These are phyloP conservation scores for Calonectria hawksworthii DNA, from an alignment of 2,329 filamentous ascomycete genomes.

Conservation along the genomic window DNA sequence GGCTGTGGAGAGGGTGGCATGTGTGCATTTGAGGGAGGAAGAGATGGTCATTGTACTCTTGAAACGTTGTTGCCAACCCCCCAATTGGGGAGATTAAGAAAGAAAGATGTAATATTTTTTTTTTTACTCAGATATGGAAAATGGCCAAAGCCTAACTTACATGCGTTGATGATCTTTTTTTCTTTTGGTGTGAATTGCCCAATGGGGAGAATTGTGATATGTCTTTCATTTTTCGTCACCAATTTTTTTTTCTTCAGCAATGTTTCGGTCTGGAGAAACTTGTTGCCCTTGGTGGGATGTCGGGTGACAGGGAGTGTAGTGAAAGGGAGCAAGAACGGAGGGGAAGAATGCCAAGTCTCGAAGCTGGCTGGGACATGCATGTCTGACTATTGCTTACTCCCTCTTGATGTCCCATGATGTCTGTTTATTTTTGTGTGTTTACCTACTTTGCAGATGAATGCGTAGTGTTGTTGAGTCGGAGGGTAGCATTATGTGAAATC, in stretches of 20 bases:
- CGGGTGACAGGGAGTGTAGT: neutral
- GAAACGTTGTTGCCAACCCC: constrained; percentile 14
- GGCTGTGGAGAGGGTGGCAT: constrained; percentile 15
- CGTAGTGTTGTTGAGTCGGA: neutral
- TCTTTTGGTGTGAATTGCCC: neutral
- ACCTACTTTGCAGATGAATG: neutral
- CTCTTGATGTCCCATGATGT: neutral
- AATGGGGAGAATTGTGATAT: neutral
- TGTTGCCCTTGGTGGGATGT: neutral
- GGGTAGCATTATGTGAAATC: constrained; percentile 6
- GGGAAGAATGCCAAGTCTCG: neutral
- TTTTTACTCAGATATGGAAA: constrained; percentile 2
- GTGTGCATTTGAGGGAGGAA: constrained; percentile 24
- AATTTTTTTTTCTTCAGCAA: neutral
- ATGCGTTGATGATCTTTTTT: neutral
- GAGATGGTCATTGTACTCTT: constrained; percentile 23
- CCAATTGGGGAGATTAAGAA: constrained; percentile 9
- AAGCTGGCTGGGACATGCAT: neutral
- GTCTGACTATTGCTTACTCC: neutral
- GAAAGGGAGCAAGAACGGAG: neutral
- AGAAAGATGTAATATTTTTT: constrained; percentile 19
- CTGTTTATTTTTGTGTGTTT: neutral
- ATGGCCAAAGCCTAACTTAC: neutral
- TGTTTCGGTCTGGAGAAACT: neutral
- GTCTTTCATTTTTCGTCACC: neutral